phyloP scores from a whole-genome alignment of 1,284 basidiomycete genomes.

The Melampsora larici-populina region DNA sequence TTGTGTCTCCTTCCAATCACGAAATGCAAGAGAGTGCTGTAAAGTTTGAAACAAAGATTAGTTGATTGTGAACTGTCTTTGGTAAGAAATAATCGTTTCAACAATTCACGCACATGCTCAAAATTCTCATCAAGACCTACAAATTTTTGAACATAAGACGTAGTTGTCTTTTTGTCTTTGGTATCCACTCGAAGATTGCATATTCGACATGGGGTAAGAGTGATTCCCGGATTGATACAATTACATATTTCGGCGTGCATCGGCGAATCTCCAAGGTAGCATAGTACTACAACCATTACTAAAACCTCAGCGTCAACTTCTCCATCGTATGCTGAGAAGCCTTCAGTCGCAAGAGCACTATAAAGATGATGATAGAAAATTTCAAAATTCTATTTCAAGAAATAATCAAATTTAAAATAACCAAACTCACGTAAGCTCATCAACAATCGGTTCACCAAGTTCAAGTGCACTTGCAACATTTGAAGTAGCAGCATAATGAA shows the following conservation, averaged over 20 bases:
- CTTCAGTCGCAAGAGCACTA: conserved; percentile 21
- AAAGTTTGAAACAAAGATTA: too few relatives aligned
- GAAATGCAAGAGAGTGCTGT: not conserved
- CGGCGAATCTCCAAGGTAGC: conserved; percentile 19
- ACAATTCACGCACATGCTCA: too few relatives aligned
- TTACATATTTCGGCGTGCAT: conserved; percentile 24
- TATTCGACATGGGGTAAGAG: too few relatives aligned
- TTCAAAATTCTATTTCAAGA: too few relatives aligned
- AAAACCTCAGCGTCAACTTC: not conserved
- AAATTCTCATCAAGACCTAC: too few relatives aligned
- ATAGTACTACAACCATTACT: conserved; percentile 17
- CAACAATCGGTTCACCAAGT: conserved; percentile 52
- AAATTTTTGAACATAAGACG: not conserved
- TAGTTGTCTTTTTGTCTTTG: not conserved
- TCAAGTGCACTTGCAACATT: not conserved
- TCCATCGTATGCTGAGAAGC: too few relatives aligned
- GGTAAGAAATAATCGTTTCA: not conserved
- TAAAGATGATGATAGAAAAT: too few relatives aligned
- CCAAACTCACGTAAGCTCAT: too few relatives aligned
- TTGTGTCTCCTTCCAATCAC: not conserved
- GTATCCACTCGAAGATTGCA: not conserved
- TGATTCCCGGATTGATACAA: conserved; percentile 2
- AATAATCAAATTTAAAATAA: too few relatives aligned
- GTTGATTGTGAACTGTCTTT: not conserved
- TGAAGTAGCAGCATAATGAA: too few relatives aligned